Conservation (phyloP, 176 grass and related monocot genomes). For the Oryza meyeriana region DNA sequence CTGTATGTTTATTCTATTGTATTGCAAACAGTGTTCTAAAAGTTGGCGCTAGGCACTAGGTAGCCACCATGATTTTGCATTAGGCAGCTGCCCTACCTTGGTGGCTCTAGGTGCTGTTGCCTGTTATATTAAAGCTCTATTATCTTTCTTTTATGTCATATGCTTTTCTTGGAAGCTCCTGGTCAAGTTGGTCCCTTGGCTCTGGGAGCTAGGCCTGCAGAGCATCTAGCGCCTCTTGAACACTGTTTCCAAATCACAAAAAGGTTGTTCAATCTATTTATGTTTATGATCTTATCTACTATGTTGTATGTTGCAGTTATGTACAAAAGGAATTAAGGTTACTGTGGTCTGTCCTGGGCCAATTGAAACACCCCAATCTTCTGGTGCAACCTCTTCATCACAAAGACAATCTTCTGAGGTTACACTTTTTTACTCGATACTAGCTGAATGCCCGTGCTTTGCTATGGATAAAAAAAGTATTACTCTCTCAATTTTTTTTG, state of each 20-base stretch:
- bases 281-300: constrained; percentile 8
- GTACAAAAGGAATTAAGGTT: constrained; percentile 84
- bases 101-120: neutral
- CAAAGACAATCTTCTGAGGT: constrained; percentile 67
- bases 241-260: neutral
- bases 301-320: constrained; percentile 59
- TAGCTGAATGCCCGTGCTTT: no score
- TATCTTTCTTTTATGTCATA: neutral
- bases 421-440: constrained; percentile 37
- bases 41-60: neutral
- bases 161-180: neutral
- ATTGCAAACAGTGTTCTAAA: neutral
- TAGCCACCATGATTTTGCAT: neutral
- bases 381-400: constrained; percentile 39
- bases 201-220: neutral
- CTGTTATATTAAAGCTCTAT: neutral
- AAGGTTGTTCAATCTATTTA: neutral
- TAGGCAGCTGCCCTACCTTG: neutral
- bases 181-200: neutral
- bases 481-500: no score
- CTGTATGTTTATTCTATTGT: neutral
- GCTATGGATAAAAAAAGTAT: no score
- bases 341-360: constrained; percentile 93
- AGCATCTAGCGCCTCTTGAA: neutral
- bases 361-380: constrained; percentile 66